Percentiles rank a stretch among this genome's conserved stretches.
phyloP scores from a whole-genome alignment of 2,329 filamentous ascomycete species.

The Ophiosphaerella narmari region DNA sequence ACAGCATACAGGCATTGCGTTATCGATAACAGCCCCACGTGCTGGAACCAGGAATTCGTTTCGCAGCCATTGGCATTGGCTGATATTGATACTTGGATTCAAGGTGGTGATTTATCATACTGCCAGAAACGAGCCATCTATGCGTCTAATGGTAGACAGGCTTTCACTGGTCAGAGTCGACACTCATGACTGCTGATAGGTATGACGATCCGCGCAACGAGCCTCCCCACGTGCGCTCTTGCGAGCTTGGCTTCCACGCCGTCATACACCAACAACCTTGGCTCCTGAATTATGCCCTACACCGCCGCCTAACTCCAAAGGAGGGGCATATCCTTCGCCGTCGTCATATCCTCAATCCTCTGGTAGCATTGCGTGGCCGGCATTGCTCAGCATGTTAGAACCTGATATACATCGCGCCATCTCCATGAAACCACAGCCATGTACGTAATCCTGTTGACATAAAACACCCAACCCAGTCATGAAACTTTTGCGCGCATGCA shows the following conservation, averaged over 20 bases:
- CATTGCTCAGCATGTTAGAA: conserved; percentile 42
- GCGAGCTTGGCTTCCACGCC: conserved; percentile 5
- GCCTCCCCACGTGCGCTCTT: conserved; percentile 5
- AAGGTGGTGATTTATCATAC: too few relatives aligned
- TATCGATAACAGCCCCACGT: too few relatives aligned
- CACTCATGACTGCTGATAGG: neutral
- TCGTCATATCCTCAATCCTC: neutral
- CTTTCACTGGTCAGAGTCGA: too few relatives aligned
- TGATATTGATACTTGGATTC: too few relatives aligned
- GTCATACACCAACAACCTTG: conserved; percentile 3
- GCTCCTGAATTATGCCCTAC: neutral
- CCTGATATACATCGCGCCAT: conserved; percentile 55
- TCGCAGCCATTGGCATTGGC: neutral
- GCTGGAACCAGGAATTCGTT: neutral
- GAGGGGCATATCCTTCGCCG: neutral
- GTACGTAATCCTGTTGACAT: neutral
- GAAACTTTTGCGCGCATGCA: neutral
- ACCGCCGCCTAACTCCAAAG: neutral
- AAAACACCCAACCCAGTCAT: neutral
- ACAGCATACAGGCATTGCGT: too few relatives aligned
- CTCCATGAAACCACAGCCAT: conserved; percentile 53
- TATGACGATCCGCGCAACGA: neutral
- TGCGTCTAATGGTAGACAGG: too few relatives aligned
- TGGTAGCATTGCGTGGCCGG: neutral
- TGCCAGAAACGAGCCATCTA: too few relatives aligned